These are phyloP conservation scores for Hemisphaericaspora lyxosophila DNA, from an alignment of 1,139 yeast species.

Conservation along the genomic window DNA sequence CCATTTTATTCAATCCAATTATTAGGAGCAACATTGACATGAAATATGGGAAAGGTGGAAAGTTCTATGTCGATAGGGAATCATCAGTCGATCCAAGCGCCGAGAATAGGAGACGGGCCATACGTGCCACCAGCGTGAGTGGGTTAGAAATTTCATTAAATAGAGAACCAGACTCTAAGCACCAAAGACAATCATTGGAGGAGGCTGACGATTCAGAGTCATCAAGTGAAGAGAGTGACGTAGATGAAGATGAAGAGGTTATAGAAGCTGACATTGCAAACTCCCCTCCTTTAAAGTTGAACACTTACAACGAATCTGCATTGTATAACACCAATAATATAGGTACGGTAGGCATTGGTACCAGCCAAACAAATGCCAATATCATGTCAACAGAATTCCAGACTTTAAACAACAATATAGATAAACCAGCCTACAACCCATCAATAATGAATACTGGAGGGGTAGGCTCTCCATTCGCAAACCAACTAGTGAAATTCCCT, in stretches of 20 bases:
- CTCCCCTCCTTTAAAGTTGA: conserved; percentile 33
- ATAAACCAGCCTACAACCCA: conserved; percentile 4
- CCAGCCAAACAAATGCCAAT: background rate
- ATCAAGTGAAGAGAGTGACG: conserved; percentile 38
- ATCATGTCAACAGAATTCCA: background rate
- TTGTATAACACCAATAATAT: conserved; percentile 4
- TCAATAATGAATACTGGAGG: conserved; percentile 19
- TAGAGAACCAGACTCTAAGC: conserved; percentile 14
- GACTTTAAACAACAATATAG: background rate
- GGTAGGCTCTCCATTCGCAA: conserved; percentile 27
- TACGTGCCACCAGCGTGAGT: conserved; percentile 45
- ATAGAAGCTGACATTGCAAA: conserved; percentile 15
- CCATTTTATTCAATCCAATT: conserved; percentile 74
- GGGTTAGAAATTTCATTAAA: conserved; percentile 28
- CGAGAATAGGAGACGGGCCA: conserved; percentile 21
- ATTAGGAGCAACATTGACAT: conserved; percentile 75
- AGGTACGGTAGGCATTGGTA: conserved; percentile 1
- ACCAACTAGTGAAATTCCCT: conserved; percentile 14
- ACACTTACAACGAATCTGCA: conserved; percentile 22
- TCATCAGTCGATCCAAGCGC: conserved; percentile 24
- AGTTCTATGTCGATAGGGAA: conserved; percentile 61
- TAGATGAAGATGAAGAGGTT: conserved; percentile 31
- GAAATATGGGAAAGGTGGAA: conserved; percentile 83
- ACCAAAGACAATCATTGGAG: conserved; percentile 15
- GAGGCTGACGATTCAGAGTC: conserved; percentile 11